Evolutionary conservation across 1,139 yeast species (phyloP).

Genomic region (Scheffersomyces illinoinensis): DNA sequence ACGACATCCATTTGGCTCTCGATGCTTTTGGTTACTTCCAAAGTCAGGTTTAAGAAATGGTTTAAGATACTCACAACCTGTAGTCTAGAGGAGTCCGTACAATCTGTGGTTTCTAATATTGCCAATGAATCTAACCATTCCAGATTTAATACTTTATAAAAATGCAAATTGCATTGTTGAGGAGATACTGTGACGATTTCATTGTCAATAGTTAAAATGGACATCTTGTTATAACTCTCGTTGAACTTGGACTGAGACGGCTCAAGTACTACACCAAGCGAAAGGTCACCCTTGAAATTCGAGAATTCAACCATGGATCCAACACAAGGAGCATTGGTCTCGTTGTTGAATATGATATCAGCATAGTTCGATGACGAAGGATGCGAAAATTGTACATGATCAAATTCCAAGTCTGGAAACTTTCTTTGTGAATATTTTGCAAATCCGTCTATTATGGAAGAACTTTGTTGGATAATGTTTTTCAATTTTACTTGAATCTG

Average conservation of each 20-base stretch:
- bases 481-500: neutral
- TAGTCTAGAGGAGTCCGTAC: constrained; percentile 10
- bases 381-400: neutral
- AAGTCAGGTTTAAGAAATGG: constrained; percentile 18
- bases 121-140: constrained; percentile 19
- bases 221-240: constrained; percentile 30
- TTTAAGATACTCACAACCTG: constrained; percentile 20
- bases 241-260: constrained; percentile 34
- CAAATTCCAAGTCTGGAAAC: neutral
- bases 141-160: constrained; percentile 23
- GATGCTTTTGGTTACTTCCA: constrained; percentile 9
- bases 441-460: neutral
- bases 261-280: constrained; percentile 35
- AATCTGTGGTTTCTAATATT: constrained; percentile 19
- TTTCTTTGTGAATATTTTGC: neutral
- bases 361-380: constrained; percentile 13
- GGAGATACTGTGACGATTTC: constrained; percentile 27
- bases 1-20: constrained; percentile 18
- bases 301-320: constrained; percentile 41
- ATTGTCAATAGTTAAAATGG: constrained; percentile 35
- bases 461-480: constrained; percentile 1
- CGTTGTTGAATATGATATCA: constrained; percentile 21
- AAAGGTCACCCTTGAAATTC: constrained; percentile 6
- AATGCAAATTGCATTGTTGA: constrained; percentile 27
- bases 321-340: constrained; percentile 18